Evolutionary conservation across 352 stramenopile genomes (phyloP).

Genomic region (Phytopythium ostracodes): DNA sequence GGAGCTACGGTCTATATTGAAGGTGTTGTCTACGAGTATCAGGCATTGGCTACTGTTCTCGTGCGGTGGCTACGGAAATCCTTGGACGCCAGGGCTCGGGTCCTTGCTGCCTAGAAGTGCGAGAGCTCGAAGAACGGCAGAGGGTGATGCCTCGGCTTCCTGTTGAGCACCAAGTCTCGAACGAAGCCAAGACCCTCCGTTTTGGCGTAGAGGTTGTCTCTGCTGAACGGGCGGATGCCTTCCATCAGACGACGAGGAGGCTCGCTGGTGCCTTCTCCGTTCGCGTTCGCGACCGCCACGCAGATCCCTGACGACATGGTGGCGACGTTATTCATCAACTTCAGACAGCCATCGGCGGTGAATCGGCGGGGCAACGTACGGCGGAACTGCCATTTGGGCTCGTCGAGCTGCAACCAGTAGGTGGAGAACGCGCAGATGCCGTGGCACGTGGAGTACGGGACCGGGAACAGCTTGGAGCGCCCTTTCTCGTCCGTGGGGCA

Average conservation of each 20-base stretch:
- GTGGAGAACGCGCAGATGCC: slow-evolving; percentile 32
- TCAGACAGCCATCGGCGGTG: too few relatives aligned
- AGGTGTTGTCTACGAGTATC: not conserved
- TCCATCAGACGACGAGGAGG: slow-evolving; percentile 3
- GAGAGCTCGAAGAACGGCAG: not conserved
- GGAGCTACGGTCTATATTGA: not conserved
- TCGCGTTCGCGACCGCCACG: slow-evolving; percentile 2
- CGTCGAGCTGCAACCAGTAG: slow-evolving; percentile 43
- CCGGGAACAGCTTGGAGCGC: slow-evolving; percentile 9
- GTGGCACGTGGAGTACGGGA: slow-evolving; percentile 35
- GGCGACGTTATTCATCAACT: too few relatives aligned
- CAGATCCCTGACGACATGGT: not conserved
- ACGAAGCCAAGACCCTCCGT: not conserved
- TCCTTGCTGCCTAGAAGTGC: not conserved
- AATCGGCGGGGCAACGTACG: slow-evolving; percentile 12
- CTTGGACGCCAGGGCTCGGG: not conserved
- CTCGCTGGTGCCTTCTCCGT: not conserved
- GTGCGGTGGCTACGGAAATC: not conserved
- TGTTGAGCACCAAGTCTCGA: not conserved
- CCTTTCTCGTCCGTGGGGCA: slow-evolving; percentile 1
- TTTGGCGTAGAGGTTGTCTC: slow-evolving; percentile 2
- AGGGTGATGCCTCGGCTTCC: not conserved
- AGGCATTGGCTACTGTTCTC: not conserved
- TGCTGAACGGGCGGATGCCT: slow-evolving; percentile 1
- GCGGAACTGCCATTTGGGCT: slow-evolving; percentile 32